Conservation (phyloP, 2,329 filamentous ascomycete genomes). For the Paecilomyces formosus region DNA sequence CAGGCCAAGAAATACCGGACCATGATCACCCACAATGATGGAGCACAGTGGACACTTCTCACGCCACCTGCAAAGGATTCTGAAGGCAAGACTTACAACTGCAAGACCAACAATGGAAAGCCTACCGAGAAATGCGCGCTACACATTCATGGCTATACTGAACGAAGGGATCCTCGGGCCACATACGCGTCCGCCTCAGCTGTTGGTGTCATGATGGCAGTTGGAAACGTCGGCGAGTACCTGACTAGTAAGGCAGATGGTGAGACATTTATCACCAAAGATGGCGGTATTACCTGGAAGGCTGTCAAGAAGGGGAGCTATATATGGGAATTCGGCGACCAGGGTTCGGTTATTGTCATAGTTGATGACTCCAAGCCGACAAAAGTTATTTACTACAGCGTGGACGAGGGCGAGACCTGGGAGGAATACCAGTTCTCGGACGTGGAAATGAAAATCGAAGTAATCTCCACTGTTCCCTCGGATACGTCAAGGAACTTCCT, state of each 20-base stretch:
- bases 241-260: constrained; percentile 63
- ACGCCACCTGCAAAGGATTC: constrained; percentile 63
- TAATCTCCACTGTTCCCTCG: constrained; percentile 81
- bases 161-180: constrained; percentile 70
- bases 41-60: constrained; percentile 75
- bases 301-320: constrained; percentile 79
- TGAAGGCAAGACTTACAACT: constrained; percentile 64
- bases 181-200: constrained; percentile 85
- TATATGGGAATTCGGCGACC: constrained; percentile 92
- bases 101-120: constrained; percentile 50
- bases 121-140: constrained; percentile 64
- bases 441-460: constrained; percentile 62
- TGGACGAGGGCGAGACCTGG: constrained; percentile 79
- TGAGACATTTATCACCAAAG: constrained; percentile 83
- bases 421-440: constrained; percentile 64
- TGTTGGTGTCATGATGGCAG: constrained; percentile 81
- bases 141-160: constrained; percentile 93
- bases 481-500: constrained; percentile 88
- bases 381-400: constrained; percentile 64
- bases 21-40: constrained; percentile 94
- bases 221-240: constrained; percentile 78
- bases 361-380: constrained; percentile 64
- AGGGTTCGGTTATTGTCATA: constrained; percentile 86
- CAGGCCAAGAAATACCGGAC: constrained; percentile 75
- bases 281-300: constrained; percentile 86